A percentile compares a stretch with the other conserved stretches of the same genome.
Conservation (phyloP, 2,329 filamentous ascomycete genomes). For the Diatrype stigma region DNA sequence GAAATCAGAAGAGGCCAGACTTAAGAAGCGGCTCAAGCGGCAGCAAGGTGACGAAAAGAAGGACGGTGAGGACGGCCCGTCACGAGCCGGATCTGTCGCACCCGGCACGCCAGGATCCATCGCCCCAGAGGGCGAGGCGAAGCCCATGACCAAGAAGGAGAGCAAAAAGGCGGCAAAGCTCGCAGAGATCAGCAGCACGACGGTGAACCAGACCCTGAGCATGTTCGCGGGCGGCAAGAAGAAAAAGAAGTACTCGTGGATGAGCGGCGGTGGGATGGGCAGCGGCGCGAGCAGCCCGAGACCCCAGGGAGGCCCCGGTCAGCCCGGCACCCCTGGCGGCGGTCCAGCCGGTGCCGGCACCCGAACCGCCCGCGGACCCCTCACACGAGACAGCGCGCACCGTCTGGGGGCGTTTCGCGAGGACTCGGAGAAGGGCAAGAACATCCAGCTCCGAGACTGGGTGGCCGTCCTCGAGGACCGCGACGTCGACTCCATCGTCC, state of each 20-base stretch:
- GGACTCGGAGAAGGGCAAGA: slow-evolving; percentile 68
- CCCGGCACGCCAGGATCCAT: slow-evolving; percentile 59
- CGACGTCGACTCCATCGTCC: slow-evolving; percentile 59
- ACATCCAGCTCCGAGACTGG: slow-evolving; percentile 82
- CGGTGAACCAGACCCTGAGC: slow-evolving; percentile 78
- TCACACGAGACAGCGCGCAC: slow-evolving; percentile 57
- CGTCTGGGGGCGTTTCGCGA: slow-evolving; percentile 74
- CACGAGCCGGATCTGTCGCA: slow-evolving; percentile 53
- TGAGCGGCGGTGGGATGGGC: slow-evolving; percentile 51
- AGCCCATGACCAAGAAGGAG: slow-evolving; percentile 83
- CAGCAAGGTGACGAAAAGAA: slow-evolving; percentile 46
- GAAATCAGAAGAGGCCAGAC: slow-evolving; percentile 66
- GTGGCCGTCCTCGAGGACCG: slow-evolving; percentile 76
- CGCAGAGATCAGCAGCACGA: slow-evolving; percentile 73
- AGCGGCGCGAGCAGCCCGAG: slow-evolving; percentile 52
- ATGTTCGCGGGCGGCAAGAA: slow-evolving; percentile 63
- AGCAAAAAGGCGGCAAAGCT: slow-evolving; percentile 68
- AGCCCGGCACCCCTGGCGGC: slow-evolving; percentile 30
- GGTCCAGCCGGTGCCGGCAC: slow-evolving; percentile 28
- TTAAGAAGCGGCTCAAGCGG: slow-evolving; percentile 63
- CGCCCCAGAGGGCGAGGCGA: slow-evolving; percentile 56
- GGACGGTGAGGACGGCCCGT: slow-evolving; percentile 37
- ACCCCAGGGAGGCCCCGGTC: slow-evolving; percentile 27
- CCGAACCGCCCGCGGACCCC: slow-evolving; percentile 27
- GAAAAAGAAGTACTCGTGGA: slow-evolving; percentile 72